Evolutionary conservation across 371 early-diverging fungal species (phyloP), one percentile per base, ranked within the genome.

Genomic region (Mortierella sp.): DNA sequence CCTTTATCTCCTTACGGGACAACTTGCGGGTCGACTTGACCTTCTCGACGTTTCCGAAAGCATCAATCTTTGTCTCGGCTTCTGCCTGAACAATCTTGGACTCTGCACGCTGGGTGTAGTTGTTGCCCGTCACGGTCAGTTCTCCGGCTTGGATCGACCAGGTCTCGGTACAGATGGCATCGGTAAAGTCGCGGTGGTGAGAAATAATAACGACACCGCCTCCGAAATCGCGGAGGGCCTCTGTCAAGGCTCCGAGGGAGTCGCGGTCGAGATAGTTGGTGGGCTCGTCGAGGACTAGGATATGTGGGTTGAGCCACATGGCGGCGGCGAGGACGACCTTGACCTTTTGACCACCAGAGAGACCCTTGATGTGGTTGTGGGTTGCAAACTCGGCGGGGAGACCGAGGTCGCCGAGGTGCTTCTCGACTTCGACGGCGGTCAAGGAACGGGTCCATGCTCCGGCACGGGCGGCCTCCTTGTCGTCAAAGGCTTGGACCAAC

Each of bases 301-400:
- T 93, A 87, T 97, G 96, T 70, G 97, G 97, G 76, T 91, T 89
- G 88, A 93, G 91, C 95, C 95, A 95, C 93, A 95, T 93, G 76
- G 94, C 93, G 81, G 95, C 95, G 82, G 93, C 96, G 78, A 97
- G 91, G 44, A 95, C 96, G 60, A 97, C 91, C 92, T 95, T 95
- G 89, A 95, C 96, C 91, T 97, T 97, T 88, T 97, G 97, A 74
- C 97, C 97, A 88, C 96, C 97, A 76, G 96, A 96, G 14, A 97
- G 92, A 90, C 94, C 95, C 84, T 91, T 91, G 87, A 96, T 95
- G 86, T 93, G 95, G 84, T 90, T 91, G 92, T 96, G 95, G 81
- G 95, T 93, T 71, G 93, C 95, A 80, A 94, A 93, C 76, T 94
- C 93, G 63, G 94, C 87, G 56, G 92, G 92, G 76, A 94, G 88